Percentiles rank a stretch among this genome's conserved stretches.
phyloP scores from a whole-genome alignment of 768 basidiomycete species.

The Leucocoprinus leucothites region DNA sequence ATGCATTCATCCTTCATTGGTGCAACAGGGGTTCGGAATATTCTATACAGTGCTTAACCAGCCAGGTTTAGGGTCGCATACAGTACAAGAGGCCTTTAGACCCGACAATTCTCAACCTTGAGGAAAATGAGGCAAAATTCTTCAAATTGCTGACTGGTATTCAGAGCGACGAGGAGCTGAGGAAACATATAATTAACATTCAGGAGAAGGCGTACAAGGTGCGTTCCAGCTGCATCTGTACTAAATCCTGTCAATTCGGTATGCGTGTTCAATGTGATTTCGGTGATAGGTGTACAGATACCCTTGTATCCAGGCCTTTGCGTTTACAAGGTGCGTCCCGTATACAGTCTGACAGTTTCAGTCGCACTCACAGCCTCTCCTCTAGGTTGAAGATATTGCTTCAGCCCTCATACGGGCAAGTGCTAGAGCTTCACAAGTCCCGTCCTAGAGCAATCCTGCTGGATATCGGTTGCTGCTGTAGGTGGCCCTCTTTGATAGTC shows the following conservation, averaged over 20 bases:
- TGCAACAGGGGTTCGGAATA: no score
- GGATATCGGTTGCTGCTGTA: constrained; percentile 46
- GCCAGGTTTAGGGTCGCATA: no score
- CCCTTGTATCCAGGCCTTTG: constrained; percentile 26
- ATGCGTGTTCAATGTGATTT: constrained; percentile 17
- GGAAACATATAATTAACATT: constrained; percentile 35
- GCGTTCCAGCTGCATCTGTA: background rate
- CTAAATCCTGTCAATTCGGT: background rate
- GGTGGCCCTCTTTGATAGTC: constrained; percentile 10
- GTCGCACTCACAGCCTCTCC: background rate
- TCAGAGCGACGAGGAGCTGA: constrained; percentile 31
- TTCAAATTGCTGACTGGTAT: constrained; percentile 35
- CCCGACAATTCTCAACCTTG: constrained; percentile 14
- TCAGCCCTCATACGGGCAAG: constrained; percentile 29
- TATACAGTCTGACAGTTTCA: background rate
- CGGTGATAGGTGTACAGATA: constrained; percentile 31
- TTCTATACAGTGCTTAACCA: no score
- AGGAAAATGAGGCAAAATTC: constrained; percentile 25
- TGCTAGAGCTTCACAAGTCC: constrained; percentile 23
- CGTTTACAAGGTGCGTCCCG: background rate
- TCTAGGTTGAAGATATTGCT: constrained; percentile 30
- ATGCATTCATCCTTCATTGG: no score
- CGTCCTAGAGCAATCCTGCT: constrained; percentile 32
- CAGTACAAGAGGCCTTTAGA: background rate
- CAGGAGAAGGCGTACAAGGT: constrained; percentile 33